Percentiles rank a stretch among this genome's conserved stretches.
Conservation (phyloP, 495 filamentous ascomycete species). For the Penicillium lividum region DNA sequence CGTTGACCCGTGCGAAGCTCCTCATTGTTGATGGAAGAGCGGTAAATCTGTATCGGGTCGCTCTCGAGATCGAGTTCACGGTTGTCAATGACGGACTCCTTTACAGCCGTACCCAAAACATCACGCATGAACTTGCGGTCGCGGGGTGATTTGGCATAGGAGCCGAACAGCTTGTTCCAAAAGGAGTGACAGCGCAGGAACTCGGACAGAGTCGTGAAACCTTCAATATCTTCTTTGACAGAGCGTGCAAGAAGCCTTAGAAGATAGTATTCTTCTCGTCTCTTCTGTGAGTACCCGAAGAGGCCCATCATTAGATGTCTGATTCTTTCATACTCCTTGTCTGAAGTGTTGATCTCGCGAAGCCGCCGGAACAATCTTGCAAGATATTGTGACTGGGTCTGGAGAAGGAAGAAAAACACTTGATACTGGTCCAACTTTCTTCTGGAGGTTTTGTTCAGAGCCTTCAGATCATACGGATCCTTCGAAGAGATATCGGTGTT, state of each 20-base stretch:
- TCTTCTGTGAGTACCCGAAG: constrained; percentile 96
- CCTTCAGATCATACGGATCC: constrained; percentile 95
- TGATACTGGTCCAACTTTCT: constrained; percentile 97
- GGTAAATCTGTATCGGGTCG: constrained; percentile 96
- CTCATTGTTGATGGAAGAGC: constrained; percentile 92
- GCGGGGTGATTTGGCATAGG: constrained; percentile 87
- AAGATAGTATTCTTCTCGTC: constrained; percentile 94
- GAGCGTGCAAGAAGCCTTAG: constrained; percentile 84
- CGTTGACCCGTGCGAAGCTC: constrained; percentile 87
- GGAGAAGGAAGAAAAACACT: constrained; percentile 94
- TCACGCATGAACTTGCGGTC: constrained; percentile 91
- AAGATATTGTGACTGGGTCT: constrained; percentile 95
- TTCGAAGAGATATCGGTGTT: constrained; percentile 85
- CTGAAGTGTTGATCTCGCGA: constrained; percentile 79
- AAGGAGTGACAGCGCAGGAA: constrained; percentile 90
- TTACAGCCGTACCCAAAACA: constrained; percentile 77
- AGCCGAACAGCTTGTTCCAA: constrained; percentile 82
- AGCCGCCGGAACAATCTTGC: constrained; percentile 82
- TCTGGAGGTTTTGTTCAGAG: constrained; percentile 91
- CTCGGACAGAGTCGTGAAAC: constrained; percentile 71
- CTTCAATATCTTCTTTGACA: constrained; percentile 83
- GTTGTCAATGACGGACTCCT: constrained; percentile 88
- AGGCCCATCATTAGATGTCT: constrained; percentile 95
- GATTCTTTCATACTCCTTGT: constrained; percentile 89
- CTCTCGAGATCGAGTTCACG: constrained; percentile 90